Evolutionary conservation across 2,329 filamentous ascomycete species (phyloP), one percentile per base, ranked within the genome.

Genomic region (Penicillium sp.): DNA sequence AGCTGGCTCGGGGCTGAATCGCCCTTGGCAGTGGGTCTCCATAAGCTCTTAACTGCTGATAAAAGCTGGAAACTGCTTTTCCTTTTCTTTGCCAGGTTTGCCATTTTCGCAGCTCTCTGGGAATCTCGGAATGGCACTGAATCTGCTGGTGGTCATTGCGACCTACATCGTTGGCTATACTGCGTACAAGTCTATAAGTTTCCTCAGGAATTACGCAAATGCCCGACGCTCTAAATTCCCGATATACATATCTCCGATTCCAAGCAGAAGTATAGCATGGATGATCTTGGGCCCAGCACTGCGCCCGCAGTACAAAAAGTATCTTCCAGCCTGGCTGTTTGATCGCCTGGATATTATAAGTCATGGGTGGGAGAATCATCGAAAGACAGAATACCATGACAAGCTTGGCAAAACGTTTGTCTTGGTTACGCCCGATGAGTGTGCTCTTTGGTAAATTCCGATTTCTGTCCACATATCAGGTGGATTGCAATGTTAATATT

Each of bases 361-460:
- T 3, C 63, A 65, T 43, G 72, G 71, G 14, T 74, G 70, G 66
- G 71, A 75, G 43, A 72, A 72, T 50, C 64, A 59, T 21, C 50
- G 60, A 22, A 70, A 64, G 52, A 41, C 56, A 5, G 48, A 44
- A 29, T 45, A 68, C 4, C 65, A 70, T 56, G 59, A 67, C 10
- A 61, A 65, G 18, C 40, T 67, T 9, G 71, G 69, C 2, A 61
- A 61, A 8, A 57, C 61, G 4, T 73, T 73, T 54, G 54, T 66
- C 9, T 47, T 75, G 5, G 72, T 72, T n/a, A 71, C 62, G 31
- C 67, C 44, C 50, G 63, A 51, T 49, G 58, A 53, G 55, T 60
- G 55, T 29, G 16, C 45, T n/a, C 4, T 63, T 34, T 57, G 50
- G 57, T 49, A 36, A 48, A 47, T 43, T 27, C 11, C 56, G 24